Conservation (phyloP, 495 filamentous ascomycete genomes). For the Penicillium paxilli region DNA sequence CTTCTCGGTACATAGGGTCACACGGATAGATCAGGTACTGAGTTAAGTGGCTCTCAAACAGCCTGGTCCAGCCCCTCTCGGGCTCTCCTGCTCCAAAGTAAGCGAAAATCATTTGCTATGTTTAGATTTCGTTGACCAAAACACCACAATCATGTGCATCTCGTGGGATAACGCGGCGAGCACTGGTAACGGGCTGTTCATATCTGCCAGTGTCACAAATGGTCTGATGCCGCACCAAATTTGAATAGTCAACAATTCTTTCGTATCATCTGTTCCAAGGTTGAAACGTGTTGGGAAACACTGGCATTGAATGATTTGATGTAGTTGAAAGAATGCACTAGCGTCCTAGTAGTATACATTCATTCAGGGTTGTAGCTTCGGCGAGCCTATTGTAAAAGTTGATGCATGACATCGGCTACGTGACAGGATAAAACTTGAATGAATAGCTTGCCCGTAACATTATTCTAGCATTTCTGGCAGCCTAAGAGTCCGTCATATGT, state of each 20-base stretch:
- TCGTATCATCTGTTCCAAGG: not conserved
- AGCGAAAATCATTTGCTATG: not conserved
- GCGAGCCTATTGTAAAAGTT: not conserved
- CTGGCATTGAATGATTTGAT: no score
- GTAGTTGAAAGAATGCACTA: no score
- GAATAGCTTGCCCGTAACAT: not conserved
- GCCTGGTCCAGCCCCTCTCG: not conserved
- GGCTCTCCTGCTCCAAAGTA: not conserved
- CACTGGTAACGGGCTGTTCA: constrained; percentile 12
- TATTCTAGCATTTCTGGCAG: not conserved
- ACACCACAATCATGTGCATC: not conserved
- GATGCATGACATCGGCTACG: not conserved
- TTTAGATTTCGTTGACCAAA: not conserved
- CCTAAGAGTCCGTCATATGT: not conserved
- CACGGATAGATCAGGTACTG: constrained; percentile 28
- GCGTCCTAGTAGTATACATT: no score
- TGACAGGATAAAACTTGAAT: not conserved
- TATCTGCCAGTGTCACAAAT: constrained; percentile 8
- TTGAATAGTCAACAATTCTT: not conserved
- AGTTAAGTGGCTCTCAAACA: constrained; percentile 9
- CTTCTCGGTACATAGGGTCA: constrained; percentile 11
- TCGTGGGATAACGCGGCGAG: constrained; percentile 1
- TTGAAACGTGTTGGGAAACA: not conserved
- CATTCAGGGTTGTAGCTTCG: not conserved
- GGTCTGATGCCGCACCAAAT: not conserved